Conservation (phyloP, 257 asterid species). For the Forsythia viridissima region DNA sequence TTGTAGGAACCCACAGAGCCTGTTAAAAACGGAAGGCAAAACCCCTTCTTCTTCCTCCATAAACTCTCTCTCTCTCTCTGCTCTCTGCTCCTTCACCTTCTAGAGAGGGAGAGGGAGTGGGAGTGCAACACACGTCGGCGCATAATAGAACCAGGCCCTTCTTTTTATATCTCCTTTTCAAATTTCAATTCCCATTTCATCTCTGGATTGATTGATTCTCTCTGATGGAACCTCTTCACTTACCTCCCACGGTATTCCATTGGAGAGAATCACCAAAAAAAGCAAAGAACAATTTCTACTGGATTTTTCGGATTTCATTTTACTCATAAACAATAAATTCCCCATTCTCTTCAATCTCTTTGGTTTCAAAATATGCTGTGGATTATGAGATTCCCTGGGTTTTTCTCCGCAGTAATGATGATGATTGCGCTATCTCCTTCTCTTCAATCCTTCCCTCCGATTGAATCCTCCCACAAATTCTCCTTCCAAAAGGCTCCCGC, state of each 20-base stretch:
- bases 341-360: background rate
- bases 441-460: constrained; percentile 54
- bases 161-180: background rate
- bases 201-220: background rate
- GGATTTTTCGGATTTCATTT: background rate
- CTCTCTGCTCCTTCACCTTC: background rate
- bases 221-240: background rate
- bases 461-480: constrained; percentile 39
- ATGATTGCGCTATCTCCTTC: constrained; percentile 51
- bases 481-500: constrained; percentile 37
- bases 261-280: background rate
- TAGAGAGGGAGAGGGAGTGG: background rate
- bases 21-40: too few species aligned
- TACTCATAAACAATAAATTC: background rate
- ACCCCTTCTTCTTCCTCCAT: too few species aligned
- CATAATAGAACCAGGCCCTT: background rate
- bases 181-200: background rate
- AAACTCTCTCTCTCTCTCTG: too few species aligned
- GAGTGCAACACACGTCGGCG: background rate
- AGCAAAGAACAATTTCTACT: background rate
- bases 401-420: constrained; percentile 41
- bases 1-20: too few species aligned
- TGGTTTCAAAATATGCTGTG: constrained; percentile 29
- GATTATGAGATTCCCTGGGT: constrained; percentile 42
- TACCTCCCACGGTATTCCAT: background rate